Conservation (phyloP, 352 stramenopile species). For the Saprolegnia parasitica region DNA sequence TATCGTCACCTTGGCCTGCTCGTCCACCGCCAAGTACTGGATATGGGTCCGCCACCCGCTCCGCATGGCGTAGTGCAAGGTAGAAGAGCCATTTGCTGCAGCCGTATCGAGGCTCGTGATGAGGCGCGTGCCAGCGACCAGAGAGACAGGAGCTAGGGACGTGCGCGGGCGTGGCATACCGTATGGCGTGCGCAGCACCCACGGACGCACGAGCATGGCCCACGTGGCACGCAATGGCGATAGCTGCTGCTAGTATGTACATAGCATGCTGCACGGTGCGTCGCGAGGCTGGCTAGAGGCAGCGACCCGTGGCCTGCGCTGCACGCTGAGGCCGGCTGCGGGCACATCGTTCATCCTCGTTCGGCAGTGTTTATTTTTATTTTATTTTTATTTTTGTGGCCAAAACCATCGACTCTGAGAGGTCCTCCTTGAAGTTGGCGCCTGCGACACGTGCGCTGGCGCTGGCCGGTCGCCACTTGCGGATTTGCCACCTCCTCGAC, state of each 20-base stretch:
- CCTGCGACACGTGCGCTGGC: not conserved
- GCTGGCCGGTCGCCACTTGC: no score
- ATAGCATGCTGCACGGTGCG: conserved; percentile 43
- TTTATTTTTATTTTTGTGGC: not conserved
- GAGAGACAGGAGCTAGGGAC: not conserved
- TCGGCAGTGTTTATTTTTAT: not conserved
- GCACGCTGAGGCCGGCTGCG: no score
- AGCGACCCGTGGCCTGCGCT: conserved; percentile 4
- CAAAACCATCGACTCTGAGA: not conserved
- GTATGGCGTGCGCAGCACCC: conserved; percentile 39
- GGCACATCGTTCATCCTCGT: not conserved
- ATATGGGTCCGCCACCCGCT: no score
- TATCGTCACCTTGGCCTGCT: no score
- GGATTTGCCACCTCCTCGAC: conserved; percentile 39
- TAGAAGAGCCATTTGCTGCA: no score
- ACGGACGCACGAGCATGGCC: conserved; percentile 80
- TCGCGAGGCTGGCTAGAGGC: conserved; percentile 52
- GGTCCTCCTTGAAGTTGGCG: not conserved
- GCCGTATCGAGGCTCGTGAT: no score
- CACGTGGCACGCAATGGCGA: conserved; percentile 94
- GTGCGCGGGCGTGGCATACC: not conserved
- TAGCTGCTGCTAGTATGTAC: conserved; percentile 68
- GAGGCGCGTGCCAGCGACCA: not conserved
- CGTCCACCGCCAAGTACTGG: no score
- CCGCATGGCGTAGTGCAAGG: no score